Evolutionary conservation across 208 protist genomes (phyloP), one percentile per base, ranked within the genome.

Genomic region (Sergeia podlipaevii): DNA sequence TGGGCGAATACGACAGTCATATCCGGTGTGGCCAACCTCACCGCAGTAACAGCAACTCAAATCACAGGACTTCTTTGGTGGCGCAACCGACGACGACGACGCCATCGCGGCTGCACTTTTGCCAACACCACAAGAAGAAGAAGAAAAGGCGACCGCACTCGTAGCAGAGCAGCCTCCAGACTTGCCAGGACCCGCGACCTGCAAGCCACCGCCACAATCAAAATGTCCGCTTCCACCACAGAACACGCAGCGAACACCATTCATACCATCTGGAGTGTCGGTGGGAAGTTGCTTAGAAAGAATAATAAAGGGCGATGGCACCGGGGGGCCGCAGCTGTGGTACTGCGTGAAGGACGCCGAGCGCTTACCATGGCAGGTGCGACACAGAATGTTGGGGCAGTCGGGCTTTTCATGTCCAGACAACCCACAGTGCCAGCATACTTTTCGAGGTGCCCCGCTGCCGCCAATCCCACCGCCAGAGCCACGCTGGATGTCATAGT

Each of bases 371-470:
- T 92, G 85, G 52, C 85, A 93, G 17, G 60, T 73, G 37, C 65
- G 67, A 60, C 85, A 93, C 4, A 93, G 57, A 32, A 42, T 58
- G 60, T 93, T 93, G 11, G 67, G 67, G 70, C 85, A 93, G n/a
- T 77, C 50, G 5, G 85, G 78, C 54, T 93, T 93, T 55, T 93
- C 85, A 38, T 93, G 85, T 0, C 77, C 78, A 2, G 70, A 45
- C 56, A 93, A 74, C 20, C 85, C 85, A 41, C 85, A 93, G 57
- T 71, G 70, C 85, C 85, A 93, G 65, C 85, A 93, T n/a, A 93
- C 76, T 57, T 87, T 86, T 11, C 54, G 70, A 6, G 63, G 37
- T 17, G 49, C 39, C 26, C 57, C 43, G 15, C 26, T 41, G 13
- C 45, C 65, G 15, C 42, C 34, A 13, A 24, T 32, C 1, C 39